These are phyloP conservation scores for Oryza meyeriana DNA, from an alignment of 176 grass and related monocot species.

Conservation along the genomic window DNA sequence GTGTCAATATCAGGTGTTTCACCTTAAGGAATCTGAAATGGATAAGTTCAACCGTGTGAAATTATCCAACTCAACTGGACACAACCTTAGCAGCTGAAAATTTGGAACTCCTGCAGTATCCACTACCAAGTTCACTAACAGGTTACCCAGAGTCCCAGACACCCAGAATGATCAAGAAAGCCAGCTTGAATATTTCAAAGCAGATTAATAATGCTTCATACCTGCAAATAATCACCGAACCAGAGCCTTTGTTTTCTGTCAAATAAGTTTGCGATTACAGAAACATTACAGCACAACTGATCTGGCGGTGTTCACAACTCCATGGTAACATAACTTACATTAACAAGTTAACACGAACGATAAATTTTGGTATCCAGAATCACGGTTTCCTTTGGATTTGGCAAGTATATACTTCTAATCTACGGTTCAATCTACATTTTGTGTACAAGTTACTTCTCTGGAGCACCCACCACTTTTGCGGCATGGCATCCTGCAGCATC, in stretches of 20 bases:
- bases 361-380: not conserved
- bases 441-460: not conserved
- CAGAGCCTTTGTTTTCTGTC: not conserved
- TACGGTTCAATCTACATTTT: not conserved
- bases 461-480: not conserved
- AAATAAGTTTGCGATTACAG: not conserved
- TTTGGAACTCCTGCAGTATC: not conserved
- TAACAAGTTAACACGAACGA: not conserved
- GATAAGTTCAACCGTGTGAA: not conserved
- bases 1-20: not conserved
- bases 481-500: not conserved
- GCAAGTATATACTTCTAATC: not conserved
- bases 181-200: not conserved
- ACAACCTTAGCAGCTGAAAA: not conserved
- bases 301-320: not conserved
- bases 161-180: not conserved
- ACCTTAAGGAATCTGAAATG: not conserved
- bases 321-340: not conserved
- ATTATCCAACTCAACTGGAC: not conserved
- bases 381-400: not conserved
- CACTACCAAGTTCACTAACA: too few relatives aligned
- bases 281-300: not conserved
- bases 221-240: not conserved
- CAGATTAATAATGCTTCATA: not conserved
- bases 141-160: too few relatives aligned